Evolutionary conservation across 805 yeast species (phyloP).

Genomic region (Ogataea methanolica): DNA sequence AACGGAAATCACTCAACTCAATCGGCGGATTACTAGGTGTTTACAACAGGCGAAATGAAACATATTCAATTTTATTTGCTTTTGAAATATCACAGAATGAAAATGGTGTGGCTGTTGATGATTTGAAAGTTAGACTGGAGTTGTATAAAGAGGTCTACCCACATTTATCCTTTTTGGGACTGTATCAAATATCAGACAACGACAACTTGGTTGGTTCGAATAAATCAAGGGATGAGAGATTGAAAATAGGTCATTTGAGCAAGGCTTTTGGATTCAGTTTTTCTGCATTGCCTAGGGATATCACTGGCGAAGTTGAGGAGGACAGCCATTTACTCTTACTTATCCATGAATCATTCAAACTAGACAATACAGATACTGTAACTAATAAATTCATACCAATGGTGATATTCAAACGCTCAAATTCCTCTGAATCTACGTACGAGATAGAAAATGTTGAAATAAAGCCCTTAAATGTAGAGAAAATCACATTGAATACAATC

Average conservation of each 20-base stretch:
- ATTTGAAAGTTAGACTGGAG: slow-evolving; percentile 5
- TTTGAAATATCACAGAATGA: slow-evolving; percentile 7
- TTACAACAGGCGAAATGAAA: background rate
- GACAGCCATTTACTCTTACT: background rate
- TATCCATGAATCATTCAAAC: slow-evolving; percentile 1
- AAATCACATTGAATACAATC: slow-evolving; percentile 11
- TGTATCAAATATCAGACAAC: slow-evolving; percentile 11
- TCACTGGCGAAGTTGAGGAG: too few species aligned
- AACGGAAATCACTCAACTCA: background rate
- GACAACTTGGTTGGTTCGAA: too few species aligned
- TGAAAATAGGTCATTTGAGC: background rate
- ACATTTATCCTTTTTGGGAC: slow-evolving; percentile 22
- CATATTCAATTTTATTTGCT: slow-evolving; percentile 9
- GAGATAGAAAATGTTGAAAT: slow-evolving; percentile 3
- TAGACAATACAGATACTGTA: background rate
- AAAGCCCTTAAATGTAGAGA: slow-evolving; percentile 13
- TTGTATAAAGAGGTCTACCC: slow-evolving; percentile 22
- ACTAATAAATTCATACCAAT: slow-evolving; percentile 1
- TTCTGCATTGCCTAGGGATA: background rate
- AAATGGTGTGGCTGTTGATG: background rate
- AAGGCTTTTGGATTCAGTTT: background rate
- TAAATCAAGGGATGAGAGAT: background rate
- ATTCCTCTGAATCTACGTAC: background rate
- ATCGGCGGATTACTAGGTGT: slow-evolving; percentile 16
- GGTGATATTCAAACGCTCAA: background rate